Evolutionary conservation across 2,329 filamentous ascomycete genomes (phyloP), one percentile per base, ranked within the genome.

Genomic region (Aphanocladium album): DNA sequence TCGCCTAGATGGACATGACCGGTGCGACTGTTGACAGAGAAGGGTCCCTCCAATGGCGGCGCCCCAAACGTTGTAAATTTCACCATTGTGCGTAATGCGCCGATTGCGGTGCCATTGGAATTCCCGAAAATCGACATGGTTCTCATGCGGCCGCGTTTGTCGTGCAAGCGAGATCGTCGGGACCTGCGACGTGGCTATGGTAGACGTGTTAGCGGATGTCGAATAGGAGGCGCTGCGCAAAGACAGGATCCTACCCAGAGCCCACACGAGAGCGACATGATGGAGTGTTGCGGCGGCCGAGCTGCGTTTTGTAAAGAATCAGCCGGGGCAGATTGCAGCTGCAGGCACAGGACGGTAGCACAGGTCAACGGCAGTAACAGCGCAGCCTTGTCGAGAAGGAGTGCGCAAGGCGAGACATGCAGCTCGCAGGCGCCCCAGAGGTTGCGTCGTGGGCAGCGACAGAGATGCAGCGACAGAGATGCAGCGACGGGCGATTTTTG

Each of bases 1-100:
- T 78, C 75, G 60, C 76, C 83, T 45, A 84, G 70, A 51, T 79
- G 75, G 30, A 79, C 67, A 14, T 76, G 69, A 47, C 67, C 64
- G 16, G 64, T 62, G 51, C 49, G 62, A 47, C 17, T 58, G 53
- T 60, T 51, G 60, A 63, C 52, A 52, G 61, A 19, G 61, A 65
- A 66, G 63, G 63, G 66, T 33, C 67, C 65, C 54, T 66, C 69
- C 37, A 68, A 73, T 53, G 66, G 68, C 53, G 67, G 66, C 57
- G 69, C 60, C 49, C 68, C 57, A 64, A 73, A 43, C 39, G 73
- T 70, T 12, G 73, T 73, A 45, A 68, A 66, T 52, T 65, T 69
- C 35, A 77, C 68, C 67, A 78, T 70, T 12, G 67, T 66, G 41
- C 66, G 66, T 33, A 78, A 64, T n/a, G 67, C 63, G 25, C 61